Evolutionary conservation across 306 rosid genomes (phyloP).

Genomic region (Echinosophora koreensis): DNA sequence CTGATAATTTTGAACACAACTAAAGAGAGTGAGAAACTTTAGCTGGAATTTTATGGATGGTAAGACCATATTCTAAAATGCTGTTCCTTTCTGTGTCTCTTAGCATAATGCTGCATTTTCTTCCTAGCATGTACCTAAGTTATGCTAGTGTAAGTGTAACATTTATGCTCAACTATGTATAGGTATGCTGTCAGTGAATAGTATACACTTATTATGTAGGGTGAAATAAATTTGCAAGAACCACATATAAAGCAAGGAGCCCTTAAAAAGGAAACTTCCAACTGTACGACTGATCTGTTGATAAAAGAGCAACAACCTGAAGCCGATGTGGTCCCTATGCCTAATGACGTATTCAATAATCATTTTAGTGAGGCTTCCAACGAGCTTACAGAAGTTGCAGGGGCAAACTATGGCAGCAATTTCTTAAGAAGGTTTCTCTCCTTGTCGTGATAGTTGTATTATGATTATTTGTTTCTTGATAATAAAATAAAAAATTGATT

Average conservation of each 20-base stretch:
- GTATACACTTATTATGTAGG: conserved; percentile 58
- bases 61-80: not conserved
- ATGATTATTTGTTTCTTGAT: conserved; percentile 8
- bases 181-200: conserved; percentile 41
- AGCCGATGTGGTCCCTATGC: conserved; percentile 55
- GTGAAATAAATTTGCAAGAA: conserved; percentile 55
- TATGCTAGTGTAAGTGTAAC: conserved; percentile 32
- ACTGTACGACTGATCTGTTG: conserved; percentile 37
- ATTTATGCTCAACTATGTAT: conserved; percentile 14
- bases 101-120: not conserved
- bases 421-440: conserved; percentile 78
- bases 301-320: conserved; percentile 47
- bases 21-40: not conserved
- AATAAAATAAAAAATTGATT: too few species aligned
- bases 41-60: conserved; percentile 1
- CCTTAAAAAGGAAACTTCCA: conserved; percentile 49
- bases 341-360: conserved; percentile 49
- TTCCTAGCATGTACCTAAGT: conserved; percentile 11
- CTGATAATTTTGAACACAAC: not conserved
- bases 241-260: conserved; percentile 50
- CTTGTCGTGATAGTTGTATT: conserved; percentile 38
- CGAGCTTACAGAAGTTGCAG: conserved; percentile 60
- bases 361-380: conserved; percentile 49
- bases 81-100: conserved; percentile 7
- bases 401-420: conserved; percentile 56